Evolutionary conservation across 75 land plant species (phyloP).

Genomic region (Selaginella moellendorffii): DNA sequence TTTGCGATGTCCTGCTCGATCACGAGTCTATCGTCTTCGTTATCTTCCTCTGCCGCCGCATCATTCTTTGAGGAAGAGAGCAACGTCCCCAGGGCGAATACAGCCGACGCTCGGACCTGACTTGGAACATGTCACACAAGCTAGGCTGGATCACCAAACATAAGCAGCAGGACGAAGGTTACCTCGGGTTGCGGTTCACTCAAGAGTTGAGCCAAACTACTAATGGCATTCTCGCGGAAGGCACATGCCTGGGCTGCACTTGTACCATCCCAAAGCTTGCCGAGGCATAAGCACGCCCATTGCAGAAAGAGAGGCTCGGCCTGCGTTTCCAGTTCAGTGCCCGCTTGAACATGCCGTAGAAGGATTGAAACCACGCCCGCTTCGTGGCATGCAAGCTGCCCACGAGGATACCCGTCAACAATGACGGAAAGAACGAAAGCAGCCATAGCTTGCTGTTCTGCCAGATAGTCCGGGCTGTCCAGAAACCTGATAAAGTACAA

Average conservation of each 20-base stretch:
- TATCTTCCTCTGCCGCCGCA: slow-evolving; percentile 46
- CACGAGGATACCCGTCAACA: slow-evolving; percentile 78
- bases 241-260: slow-evolving; percentile 54
- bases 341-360: slow-evolving; percentile 52
- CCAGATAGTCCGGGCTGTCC: slow-evolving; percentile 46
- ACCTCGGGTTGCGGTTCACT: slow-evolving; percentile 97
- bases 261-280: slow-evolving; percentile 91
- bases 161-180: not conserved
- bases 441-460: slow-evolving; percentile 96
- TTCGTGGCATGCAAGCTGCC: slow-evolving; percentile 78
- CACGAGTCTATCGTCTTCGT: slow-evolving; percentile 52
- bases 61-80: slow-evolving; percentile 50
- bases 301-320: slow-evolving; percentile 80
- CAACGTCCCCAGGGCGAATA: slow-evolving; percentile 64
- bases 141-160: slow-evolving; percentile 8
- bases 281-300: slow-evolving; percentile 92
- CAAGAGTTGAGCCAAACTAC: slow-evolving; percentile 37
- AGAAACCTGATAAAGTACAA: slow-evolving; percentile 79
- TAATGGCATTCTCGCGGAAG: slow-evolving; percentile 50
- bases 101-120: slow-evolving; percentile 89
- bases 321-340: slow-evolving; percentile 17
- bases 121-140: slow-evolving; percentile 14
- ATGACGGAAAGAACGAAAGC: slow-evolving; percentile 94
- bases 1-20: slow-evolving; percentile 49
- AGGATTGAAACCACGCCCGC: slow-evolving; percentile 54